Conservation (phyloP, 2,329 filamentous ascomycete species). For the Xylariaceae sp. region DNA sequence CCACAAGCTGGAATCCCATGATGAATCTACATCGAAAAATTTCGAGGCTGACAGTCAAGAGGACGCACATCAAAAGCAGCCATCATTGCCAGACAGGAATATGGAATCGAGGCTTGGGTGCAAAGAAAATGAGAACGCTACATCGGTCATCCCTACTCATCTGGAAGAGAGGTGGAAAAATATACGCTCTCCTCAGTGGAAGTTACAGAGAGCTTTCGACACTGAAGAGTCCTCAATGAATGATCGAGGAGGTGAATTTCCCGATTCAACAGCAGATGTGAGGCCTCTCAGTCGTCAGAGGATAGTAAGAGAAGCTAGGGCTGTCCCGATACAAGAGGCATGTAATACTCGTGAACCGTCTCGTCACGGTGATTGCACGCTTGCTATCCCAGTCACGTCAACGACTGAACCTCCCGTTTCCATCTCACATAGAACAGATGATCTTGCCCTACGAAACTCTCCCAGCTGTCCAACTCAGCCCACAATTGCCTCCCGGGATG, state of each 20-base stretch:
- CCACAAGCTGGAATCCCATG: not conserved
- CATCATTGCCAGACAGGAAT: not conserved
- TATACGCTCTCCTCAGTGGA: constrained; percentile 21
- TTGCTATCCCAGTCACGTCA: not conserved
- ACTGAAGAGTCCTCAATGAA: not conserved
- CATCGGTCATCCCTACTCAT: not conserved
- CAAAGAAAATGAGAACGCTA: not conserved
- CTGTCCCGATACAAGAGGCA: not conserved
- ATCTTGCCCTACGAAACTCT: not conserved
- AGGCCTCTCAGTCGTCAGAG: not conserved
- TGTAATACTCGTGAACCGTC: not conserved
- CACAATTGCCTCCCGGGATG: constrained; percentile 27
- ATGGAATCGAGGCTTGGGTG: not conserved
- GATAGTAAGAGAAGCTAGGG: constrained; percentile 1
- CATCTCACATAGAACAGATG: not conserved
- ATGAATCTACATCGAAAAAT: not conserved
- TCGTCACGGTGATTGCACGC: not conserved
- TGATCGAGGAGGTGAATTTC: not conserved
- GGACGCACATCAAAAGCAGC: not conserved
- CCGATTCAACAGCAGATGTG: not conserved
- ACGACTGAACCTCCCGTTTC: not conserved
- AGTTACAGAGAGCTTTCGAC: not conserved
- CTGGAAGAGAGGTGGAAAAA: constrained; percentile 17
- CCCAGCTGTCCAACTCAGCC: constrained; percentile 11
- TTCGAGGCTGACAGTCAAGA: not conserved